Conservation (phyloP, 2,329 filamentous ascomycete species). For the Monosporascus sp. region DNA sequence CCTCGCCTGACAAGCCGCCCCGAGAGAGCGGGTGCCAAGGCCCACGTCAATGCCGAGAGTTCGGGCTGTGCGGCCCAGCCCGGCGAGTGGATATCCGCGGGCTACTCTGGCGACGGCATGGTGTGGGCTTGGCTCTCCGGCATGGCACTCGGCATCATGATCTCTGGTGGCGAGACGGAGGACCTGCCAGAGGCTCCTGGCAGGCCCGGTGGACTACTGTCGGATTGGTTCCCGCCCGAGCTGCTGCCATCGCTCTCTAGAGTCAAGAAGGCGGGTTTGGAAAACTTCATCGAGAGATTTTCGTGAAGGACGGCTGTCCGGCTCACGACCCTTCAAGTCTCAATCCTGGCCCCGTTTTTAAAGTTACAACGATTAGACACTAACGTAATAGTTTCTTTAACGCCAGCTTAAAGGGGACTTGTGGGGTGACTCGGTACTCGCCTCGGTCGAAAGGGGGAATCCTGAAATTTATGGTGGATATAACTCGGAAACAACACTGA, state of each 20-base stretch:
- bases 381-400: no score
- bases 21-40: neutral
- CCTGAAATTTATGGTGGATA: no score
- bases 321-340: no score
- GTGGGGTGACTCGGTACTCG: no score
- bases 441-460: no score
- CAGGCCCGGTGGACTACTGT: conserved; percentile 30
- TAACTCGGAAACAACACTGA: no score
- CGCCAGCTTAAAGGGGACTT: no score
- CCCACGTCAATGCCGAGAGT: neutral
- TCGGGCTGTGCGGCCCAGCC: conserved; percentile 5
- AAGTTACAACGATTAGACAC: no score
- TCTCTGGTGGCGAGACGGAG: conserved; percentile 33
- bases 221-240: conserved; percentile 37
- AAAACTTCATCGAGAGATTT: conserved; percentile 24
- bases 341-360: no score
- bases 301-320: neutral
- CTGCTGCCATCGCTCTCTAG: conserved; percentile 28
- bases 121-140: conserved; percentile 49
- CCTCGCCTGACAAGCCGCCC: conserved; percentile 23
- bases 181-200: conserved; percentile 25
- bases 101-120: conserved; percentile 49
- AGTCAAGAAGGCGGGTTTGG: conserved; percentile 31
- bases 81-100: conserved; percentile 48
- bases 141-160: conserved; percentile 40